A percentile compares a stretch with the other conserved stretches of the same genome.
These are phyloP conservation scores for Vanrija sp. DNA, from an alignment of 1,284 basidiomycete genomes.

Conservation along the genomic window DNA sequence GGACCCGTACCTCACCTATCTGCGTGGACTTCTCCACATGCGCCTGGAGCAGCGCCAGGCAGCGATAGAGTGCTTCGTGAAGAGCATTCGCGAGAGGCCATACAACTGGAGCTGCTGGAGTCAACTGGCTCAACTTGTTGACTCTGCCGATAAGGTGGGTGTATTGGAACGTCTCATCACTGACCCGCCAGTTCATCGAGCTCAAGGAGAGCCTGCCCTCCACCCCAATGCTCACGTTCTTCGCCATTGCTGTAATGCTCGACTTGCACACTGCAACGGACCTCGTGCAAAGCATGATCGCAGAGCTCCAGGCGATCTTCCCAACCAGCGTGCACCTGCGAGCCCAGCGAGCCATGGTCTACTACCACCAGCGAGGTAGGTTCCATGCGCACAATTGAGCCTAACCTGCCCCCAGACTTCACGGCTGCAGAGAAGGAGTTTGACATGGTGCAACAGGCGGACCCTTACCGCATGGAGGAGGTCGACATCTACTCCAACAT, in stretches of 20 bases:
- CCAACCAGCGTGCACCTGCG: slow-evolving; percentile 81
- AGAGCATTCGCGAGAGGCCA: slow-evolving; percentile 73
- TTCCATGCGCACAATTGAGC: slow-evolving; percentile 1
- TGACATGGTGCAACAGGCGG: slow-evolving; percentile 69
- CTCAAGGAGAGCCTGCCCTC: slow-evolving; percentile 45
- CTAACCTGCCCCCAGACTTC: slow-evolving; percentile 61
- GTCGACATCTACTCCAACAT: slow-evolving; percentile 97
- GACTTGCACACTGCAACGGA: slow-evolving; percentile 85
- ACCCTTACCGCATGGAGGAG: slow-evolving; percentile 89
- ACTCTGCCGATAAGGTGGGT: slow-evolving; percentile 82
- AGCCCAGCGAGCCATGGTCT: slow-evolving; percentile 76
- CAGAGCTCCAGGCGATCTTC: slow-evolving; percentile 74
- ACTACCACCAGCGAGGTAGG: slow-evolving; percentile 83
- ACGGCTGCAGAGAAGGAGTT: slow-evolving; percentile 77
- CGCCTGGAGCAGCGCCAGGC: slow-evolving; percentile 74
- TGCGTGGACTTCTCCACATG: slow-evolving; percentile 74
- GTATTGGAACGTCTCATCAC: not conserved
- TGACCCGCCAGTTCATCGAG: slow-evolving; percentile 39
- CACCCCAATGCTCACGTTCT: slow-evolving; percentile 57
- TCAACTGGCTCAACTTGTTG: slow-evolving; percentile 71
- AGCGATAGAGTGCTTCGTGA: slow-evolving; percentile 75
- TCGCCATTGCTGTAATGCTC: slow-evolving; percentile 83
- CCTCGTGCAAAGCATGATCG: slow-evolving; percentile 67
- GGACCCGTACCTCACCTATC: slow-evolving; percentile 75
- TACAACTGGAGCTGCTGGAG: slow-evolving; percentile 98